A percentile compares a stretch with the other conserved stretches of the same genome.
Evolutionary conservation across 371 early-diverging fungal species (phyloP).

Genomic region (Mucor sp.): DNA sequence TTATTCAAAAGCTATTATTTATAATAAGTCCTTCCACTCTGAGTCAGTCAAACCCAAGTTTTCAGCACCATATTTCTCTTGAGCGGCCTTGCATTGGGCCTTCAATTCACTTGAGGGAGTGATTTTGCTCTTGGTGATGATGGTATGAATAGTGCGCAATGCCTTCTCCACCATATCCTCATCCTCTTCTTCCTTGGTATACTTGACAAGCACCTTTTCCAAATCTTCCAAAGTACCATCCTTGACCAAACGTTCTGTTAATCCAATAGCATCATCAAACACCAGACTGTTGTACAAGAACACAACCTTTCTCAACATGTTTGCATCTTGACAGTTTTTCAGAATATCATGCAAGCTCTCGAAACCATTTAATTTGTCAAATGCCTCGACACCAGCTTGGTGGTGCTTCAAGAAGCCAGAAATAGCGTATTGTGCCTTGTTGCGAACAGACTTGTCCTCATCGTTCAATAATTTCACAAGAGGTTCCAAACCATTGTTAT

Average conservation of each 20-base stretch:
- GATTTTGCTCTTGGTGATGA: conserved; percentile 26
- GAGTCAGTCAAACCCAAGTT: conserved; percentile 41
- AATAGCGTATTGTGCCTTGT: conserved; percentile 79
- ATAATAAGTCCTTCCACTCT: conserved; percentile 51
- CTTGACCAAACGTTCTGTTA: conserved; percentile 28
- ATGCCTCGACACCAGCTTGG: conserved; percentile 60
- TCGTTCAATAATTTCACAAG: conserved; percentile 63
- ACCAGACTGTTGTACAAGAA: conserved; percentile 68
- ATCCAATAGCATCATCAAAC: conserved; percentile 43
- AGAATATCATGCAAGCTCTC: conserved; percentile 48
- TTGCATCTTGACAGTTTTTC: conserved; percentile 41
- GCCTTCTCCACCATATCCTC: conserved; percentile 72
- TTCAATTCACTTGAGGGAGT: conserved; percentile 31
- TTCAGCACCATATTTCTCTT: conserved; percentile 44
- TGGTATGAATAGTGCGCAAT: conserved; percentile 45
- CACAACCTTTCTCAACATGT: conserved; percentile 58
- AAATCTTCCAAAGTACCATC: conserved; percentile 46
- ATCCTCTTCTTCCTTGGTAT: conserved; percentile 54
- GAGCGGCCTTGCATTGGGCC: conserved; percentile 32
- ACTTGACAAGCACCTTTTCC: conserved; percentile 37
- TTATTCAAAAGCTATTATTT: conserved; percentile 1
- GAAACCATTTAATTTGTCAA: conserved; percentile 60
- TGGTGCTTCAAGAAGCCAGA: conserved; percentile 78
- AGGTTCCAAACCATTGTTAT: conserved; percentile 58
- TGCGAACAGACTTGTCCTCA: conserved; percentile 57